phyloP scores from a whole-genome alignment of 2,329 filamentous ascomycete genomes.

The Septoria petroselini region DNA sequence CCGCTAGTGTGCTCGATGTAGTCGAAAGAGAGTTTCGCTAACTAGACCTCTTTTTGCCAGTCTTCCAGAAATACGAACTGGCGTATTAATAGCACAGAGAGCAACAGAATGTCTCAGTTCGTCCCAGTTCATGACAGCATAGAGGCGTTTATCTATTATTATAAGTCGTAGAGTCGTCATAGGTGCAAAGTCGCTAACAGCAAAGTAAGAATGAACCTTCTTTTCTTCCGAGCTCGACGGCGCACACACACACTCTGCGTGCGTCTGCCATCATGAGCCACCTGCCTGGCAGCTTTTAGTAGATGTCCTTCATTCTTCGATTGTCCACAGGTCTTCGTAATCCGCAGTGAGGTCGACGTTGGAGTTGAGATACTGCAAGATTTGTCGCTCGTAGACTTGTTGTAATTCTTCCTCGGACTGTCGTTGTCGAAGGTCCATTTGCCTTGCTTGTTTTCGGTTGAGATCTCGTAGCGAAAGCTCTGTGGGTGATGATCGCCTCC shows the following conservation, averaged over 20 bases:
- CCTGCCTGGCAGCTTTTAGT: background rate
- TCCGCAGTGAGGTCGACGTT: constrained; percentile 8
- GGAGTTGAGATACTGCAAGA: constrained; percentile 34
- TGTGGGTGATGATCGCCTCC: constrained; percentile 30
- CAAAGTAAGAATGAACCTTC: background rate
- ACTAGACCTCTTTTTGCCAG: background rate
- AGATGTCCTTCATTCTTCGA: constrained; percentile 11
- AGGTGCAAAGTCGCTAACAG: background rate
- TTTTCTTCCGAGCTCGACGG: background rate
- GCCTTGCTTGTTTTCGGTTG: constrained; percentile 22
- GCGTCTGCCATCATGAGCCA: background rate
- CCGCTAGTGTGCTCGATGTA: background rate
- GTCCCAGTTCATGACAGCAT: background rate
- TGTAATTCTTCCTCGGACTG: constrained; percentile 35
- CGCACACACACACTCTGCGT: background rate
- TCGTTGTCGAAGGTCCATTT: constrained; percentile 21
- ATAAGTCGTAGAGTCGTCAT: background rate
- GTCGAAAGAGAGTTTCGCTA: background rate
- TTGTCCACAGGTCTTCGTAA: constrained; percentile 18
- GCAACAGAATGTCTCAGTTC: background rate
- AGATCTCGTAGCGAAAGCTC: constrained; percentile 33
- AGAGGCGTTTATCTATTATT: background rate
- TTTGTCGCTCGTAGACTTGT: constrained; percentile 35
- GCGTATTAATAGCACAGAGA: background rate
- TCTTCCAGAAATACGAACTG: background rate